Evolutionary conservation across 345 rosid species (phyloP).

Genomic region (Nasturtium officinale): DNA sequence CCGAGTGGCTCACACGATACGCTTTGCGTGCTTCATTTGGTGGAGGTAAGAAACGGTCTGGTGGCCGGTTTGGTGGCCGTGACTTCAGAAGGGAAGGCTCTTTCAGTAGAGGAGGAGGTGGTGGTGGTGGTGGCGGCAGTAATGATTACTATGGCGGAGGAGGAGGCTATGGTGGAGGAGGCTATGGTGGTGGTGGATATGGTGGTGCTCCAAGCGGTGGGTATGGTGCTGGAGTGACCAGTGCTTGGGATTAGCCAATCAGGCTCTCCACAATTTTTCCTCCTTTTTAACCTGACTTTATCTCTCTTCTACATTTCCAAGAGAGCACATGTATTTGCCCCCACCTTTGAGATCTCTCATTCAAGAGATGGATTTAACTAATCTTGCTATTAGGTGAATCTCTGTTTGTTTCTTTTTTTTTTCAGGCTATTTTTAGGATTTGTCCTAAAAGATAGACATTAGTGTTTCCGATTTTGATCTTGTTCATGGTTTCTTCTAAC

Average conservation of each 20-base stretch:
- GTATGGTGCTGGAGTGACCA: constrained; percentile 56
- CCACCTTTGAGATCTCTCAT: constrained; percentile 32
- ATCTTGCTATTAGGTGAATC: constrained; percentile 38
- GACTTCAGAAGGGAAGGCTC: constrained; percentile 79
- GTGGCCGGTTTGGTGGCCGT: constrained; percentile 91
- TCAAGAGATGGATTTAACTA: constrained; percentile 36
- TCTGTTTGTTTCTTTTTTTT: constrained; percentile 23
- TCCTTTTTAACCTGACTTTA: constrained; percentile 27
- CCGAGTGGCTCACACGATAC: constrained; percentile 88
- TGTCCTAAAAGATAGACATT: constrained; percentile 37
- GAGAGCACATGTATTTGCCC: constrained; percentile 39
- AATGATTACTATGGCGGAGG: constrained; percentile 49
- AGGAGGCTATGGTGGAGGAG: constrained; percentile 33
- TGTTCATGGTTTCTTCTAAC: constrained; percentile 41
- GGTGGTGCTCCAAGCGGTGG: constrained; percentile 45
- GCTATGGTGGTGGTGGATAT: constrained; percentile 37
- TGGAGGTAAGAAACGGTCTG: constrained; percentile 64
- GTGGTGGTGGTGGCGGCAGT: constrained; percentile 57
- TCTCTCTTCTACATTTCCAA: constrained; percentile 35
- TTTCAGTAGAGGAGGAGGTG: constrained; percentile 57
- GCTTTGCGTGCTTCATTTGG: constrained; percentile 71
- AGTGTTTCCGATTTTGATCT: constrained; percentile 44
- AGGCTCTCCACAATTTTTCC: constrained; percentile 39
- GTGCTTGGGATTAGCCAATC: constrained; percentile 78
- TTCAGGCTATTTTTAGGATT: constrained; percentile 43